Percentiles rank a stretch among this genome's conserved stretches.
These are phyloP conservation scores for Themeda triandra DNA, from an alignment of 176 grass and related monocot genomes.

Conservation along the genomic window DNA sequence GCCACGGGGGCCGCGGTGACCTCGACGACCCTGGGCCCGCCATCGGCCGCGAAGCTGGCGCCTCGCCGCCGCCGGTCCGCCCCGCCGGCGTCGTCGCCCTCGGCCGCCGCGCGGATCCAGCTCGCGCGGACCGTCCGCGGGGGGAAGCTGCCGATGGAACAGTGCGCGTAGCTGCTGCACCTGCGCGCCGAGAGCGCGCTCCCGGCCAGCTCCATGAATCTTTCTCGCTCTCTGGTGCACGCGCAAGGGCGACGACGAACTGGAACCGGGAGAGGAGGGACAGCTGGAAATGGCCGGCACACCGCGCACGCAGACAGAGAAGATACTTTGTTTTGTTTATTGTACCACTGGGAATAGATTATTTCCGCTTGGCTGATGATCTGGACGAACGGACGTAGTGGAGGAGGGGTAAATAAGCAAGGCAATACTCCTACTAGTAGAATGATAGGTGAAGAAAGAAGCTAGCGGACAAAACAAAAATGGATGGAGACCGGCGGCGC, in stretches of 20 bases:
- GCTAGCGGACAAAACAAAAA: not conserved
- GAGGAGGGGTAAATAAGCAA: not conserved
- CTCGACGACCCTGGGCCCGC: conserved; percentile 42
- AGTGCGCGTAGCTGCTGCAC: conserved; percentile 13
- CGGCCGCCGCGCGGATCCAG: conserved; percentile 33
- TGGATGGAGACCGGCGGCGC: not conserved
- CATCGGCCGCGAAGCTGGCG: conserved; percentile 35
- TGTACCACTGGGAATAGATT: not conserved
- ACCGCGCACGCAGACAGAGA: no score
- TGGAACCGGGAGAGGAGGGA: not conserved
- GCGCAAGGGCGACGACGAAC: not conserved
- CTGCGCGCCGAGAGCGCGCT: not conserved
- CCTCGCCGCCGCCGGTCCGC: not conserved
- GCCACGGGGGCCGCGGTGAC: conserved; percentile 3
- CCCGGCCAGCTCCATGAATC: conserved; percentile 26
- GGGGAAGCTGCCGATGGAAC: conserved; percentile 34
- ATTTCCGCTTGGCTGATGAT: not conserved
- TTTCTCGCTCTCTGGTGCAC: not conserved
- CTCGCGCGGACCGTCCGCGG: not conserved
- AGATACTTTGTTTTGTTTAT: conserved; percentile 3
- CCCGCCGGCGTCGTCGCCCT: conserved; percentile 23
- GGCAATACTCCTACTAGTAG: not conserved
- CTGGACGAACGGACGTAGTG: not conserved
- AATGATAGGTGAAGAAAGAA: not conserved
- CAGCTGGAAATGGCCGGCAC: not conserved